These are phyloP conservation scores for Pythium coloratum DNA, from an alignment of 352 stramenopile species.

Conservation along the genomic window DNA sequence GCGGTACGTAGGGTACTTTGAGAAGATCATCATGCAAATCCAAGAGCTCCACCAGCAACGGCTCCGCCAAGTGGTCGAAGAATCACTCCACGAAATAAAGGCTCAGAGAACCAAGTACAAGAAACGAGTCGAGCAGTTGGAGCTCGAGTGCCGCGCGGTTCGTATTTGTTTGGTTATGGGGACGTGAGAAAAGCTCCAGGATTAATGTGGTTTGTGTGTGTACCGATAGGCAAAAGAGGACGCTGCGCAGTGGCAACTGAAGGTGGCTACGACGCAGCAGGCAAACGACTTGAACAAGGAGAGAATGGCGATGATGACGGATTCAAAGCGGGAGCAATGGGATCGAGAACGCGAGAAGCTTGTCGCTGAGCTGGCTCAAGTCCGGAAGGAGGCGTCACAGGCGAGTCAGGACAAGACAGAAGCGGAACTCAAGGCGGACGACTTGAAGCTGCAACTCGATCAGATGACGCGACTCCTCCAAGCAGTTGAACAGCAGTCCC, in stretches of 20 bases:
- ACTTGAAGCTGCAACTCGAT: slow-evolving; percentile 9
- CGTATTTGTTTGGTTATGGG: not conserved
- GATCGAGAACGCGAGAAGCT: slow-evolving; percentile 9
- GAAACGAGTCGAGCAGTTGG: slow-evolving; percentile 40
- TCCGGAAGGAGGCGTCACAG: not conserved
- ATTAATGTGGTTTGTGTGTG: not conserved
- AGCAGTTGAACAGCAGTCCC: not conserved
- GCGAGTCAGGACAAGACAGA: not conserved
- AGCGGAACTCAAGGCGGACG: not conserved
- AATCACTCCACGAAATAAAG: slow-evolving; percentile 57
- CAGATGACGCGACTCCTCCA: slow-evolving; percentile 13
- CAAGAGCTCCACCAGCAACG: slow-evolving; percentile 55
- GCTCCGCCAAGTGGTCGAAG: slow-evolving; percentile 49
- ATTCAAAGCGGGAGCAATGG: slow-evolving; percentile 23
- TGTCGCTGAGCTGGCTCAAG: not conserved
- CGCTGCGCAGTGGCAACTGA: slow-evolving; percentile 35
- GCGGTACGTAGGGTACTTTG: slow-evolving; percentile 43
- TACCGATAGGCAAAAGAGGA: slow-evolving; percentile 29
- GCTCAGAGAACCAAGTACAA: slow-evolving; percentile 45
- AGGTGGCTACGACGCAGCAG: slow-evolving; percentile 24
- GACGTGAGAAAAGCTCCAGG: not conserved
- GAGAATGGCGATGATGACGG: slow-evolving; percentile 28
- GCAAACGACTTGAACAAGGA: slow-evolving; percentile 27
- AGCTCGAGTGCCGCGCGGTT: slow-evolving; percentile 31
- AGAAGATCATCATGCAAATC: slow-evolving; percentile 48